Evolutionary conservation across 257 asterid species (phyloP).

Genomic region (Cruciata laevipes): DNA sequence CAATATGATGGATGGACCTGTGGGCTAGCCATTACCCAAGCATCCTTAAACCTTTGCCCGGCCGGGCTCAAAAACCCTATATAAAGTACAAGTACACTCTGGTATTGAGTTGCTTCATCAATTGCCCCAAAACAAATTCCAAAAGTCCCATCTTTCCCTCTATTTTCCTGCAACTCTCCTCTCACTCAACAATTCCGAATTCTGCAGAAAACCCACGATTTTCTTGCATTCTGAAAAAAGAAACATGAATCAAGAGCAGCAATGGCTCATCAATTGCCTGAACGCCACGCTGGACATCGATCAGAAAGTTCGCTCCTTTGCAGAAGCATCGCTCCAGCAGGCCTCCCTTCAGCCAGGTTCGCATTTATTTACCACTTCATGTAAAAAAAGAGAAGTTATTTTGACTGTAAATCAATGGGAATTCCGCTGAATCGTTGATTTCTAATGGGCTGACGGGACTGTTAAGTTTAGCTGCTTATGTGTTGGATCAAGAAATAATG

Average conservation of each 20-base stretch:
- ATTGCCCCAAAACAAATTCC: constrained; percentile 6
- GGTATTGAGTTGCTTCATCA: not conserved
- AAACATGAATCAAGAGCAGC: constrained; percentile 66
- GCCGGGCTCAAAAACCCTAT: constrained; percentile 11
- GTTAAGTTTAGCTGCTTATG: not conserved
- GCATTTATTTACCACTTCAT: not conserved
- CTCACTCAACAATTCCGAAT: not conserved
- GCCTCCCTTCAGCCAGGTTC: constrained; percentile 86
- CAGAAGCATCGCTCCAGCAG: constrained; percentile 85
- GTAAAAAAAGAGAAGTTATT: not conserved
- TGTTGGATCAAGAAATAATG: constrained; percentile 4
- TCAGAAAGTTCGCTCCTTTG: constrained; percentile 72
- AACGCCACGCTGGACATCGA: constrained; percentile 82
- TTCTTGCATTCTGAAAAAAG: not conserved
- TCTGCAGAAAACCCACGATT: not conserved
- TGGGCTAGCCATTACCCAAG: not conserved
- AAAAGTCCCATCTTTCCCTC: not conserved
- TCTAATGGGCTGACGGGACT: not conserved
- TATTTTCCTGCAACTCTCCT: not conserved
- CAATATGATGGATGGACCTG: not conserved
- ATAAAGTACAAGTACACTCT: not conserved
- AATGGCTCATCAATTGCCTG: constrained; percentile 81
- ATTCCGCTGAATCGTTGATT: not conserved
- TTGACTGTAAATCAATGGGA: not conserved
- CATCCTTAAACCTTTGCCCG: not conserved